Conservation (phyloP, 768 basidiomycete genomes). For the Sarcodon aspratus region DNA sequence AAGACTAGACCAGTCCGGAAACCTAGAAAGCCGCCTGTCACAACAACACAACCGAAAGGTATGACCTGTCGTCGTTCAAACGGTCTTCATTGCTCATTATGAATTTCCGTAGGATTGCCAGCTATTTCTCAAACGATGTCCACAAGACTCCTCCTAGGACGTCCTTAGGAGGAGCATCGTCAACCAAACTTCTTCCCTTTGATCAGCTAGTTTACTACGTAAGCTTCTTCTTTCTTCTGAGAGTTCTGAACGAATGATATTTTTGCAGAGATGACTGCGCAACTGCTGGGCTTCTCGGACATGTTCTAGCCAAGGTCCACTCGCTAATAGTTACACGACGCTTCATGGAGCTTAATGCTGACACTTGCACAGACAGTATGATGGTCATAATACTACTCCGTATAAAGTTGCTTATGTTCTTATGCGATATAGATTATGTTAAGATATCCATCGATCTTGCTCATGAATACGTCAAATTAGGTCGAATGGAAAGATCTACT, state of each 20-base stretch:
- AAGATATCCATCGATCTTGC: slow-evolving; percentile 60
- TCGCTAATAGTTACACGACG: slow-evolving; percentile 53
- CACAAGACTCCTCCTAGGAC: slow-evolving; percentile 9
- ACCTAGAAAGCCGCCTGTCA: slow-evolving; percentile 21
- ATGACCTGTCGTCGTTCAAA: not conserved
- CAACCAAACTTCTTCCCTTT: slow-evolving; percentile 8
- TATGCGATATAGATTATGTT: slow-evolving; percentile 39
- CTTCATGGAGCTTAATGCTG: slow-evolving; percentile 34
- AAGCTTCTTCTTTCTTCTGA: slow-evolving; percentile 12
- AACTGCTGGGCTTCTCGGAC: slow-evolving; percentile 63
- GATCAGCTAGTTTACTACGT: slow-evolving; percentile 41
- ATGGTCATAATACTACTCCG: slow-evolving; percentile 8
- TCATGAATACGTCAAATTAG: slow-evolving; percentile 68
- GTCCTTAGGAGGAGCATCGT: not conserved
- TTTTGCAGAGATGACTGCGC: slow-evolving; percentile 37
- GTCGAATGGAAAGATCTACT: slow-evolving; percentile 58
- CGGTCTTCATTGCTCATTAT: not conserved
- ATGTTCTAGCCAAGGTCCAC: slow-evolving; percentile 54
- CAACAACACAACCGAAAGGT: slow-evolving; percentile 32
- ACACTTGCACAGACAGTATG: not conserved
- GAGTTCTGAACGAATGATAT: not conserved
- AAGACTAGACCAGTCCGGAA: slow-evolving; percentile 1
- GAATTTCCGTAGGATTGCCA: slow-evolving; percentile 5
- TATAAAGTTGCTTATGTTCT: not conserved
- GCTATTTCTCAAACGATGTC: slow-evolving; percentile 10